Evolutionary conservation across 2,329 filamentous ascomycete species (phyloP).

Genomic region (Pezicula rhizophila): DNA sequence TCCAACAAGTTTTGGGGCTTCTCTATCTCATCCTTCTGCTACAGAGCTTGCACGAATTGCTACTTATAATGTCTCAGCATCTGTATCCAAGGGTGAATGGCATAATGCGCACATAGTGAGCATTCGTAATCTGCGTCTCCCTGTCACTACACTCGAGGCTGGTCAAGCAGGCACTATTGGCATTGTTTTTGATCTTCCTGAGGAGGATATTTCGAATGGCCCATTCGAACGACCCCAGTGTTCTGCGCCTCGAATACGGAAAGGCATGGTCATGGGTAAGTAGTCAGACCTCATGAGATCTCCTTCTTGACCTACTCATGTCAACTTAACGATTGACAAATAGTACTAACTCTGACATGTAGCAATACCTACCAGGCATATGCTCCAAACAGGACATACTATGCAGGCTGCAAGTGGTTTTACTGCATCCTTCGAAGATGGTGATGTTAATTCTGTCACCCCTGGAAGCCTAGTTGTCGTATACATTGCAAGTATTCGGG

Average conservation of each 20-base stretch:
- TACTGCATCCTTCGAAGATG: constrained; percentile 63
- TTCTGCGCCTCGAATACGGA: constrained; percentile 46
- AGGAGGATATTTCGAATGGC: constrained; percentile 27
- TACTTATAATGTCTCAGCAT: constrained; percentile 47
- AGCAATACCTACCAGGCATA: constrained; percentile 53
- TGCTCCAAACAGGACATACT: constrained; percentile 48
- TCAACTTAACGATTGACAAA: no score
- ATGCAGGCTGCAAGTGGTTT: constrained; percentile 63
- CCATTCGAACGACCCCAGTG: constrained; percentile 24
- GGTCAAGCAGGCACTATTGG: constrained; percentile 90
- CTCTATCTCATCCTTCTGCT: constrained; percentile 47
- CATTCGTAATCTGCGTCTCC: constrained; percentile 79
- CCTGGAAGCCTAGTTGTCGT: constrained; percentile 69
- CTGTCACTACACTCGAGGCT: constrained; percentile 67
- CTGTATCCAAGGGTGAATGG: constrained; percentile 63
- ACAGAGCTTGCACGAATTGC: constrained; percentile 46
- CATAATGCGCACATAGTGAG: constrained; percentile 75
- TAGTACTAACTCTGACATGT: no score
- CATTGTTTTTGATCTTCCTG: constrained; percentile 51
- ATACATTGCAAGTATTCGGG: constrained; percentile 82
- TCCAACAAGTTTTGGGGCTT: constrained; percentile 36
- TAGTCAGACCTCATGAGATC: no score
- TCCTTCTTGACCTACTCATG: no score
- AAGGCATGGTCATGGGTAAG: constrained; percentile 70
- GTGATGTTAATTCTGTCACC: constrained; percentile 56